Evolutionary conservation across 805 yeast species (phyloP).

Genomic region (Metschnikowia reukaufii): DNA sequence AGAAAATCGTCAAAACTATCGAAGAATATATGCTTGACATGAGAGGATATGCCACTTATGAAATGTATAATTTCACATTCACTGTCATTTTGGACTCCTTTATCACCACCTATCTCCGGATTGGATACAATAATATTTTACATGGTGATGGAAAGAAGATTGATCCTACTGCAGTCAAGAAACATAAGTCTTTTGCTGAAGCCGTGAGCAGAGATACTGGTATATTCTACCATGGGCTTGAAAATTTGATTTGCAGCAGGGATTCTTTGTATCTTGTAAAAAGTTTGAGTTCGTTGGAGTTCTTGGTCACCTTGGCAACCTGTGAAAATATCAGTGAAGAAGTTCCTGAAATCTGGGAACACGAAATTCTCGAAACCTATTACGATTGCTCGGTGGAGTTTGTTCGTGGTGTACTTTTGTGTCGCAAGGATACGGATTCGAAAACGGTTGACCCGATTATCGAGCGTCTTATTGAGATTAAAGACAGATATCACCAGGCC

Average conservation of each 20-base stretch:
- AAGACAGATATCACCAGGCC: conserved; percentile 31
- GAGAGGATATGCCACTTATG: conserved; percentile 44
- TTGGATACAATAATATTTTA: conserved; percentile 42
- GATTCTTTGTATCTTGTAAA: conserved; percentile 39
- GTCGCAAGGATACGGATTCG: conserved; percentile 45
- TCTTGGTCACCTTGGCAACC: conserved; percentile 39
- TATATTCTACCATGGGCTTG: conserved; percentile 37
- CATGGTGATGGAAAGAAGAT: conserved; percentile 44
- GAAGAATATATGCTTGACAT: conserved; percentile 72
- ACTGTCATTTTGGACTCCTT: conserved; percentile 39
- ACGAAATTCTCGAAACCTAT: conserved; percentile 58
- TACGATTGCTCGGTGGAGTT: conserved; percentile 77
- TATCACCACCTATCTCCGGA: conserved; percentile 37
- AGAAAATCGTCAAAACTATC: conserved; percentile 69
- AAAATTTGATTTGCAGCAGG: conserved; percentile 39
- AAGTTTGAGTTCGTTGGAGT: conserved; percentile 43
- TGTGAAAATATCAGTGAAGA: conserved; percentile 35
- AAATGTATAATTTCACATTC: conserved; percentile 40
- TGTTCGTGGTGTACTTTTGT: conserved; percentile 60
- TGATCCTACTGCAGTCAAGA: conserved; percentile 38
- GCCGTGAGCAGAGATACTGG: conserved; percentile 40
- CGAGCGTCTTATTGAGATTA: conserved; percentile 28
- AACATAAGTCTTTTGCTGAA: conserved; percentile 38
- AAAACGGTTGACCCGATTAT: conserved; percentile 29
- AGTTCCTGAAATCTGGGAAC: conserved; percentile 53